Evolutionary conservation across 2,329 filamentous ascomycete genomes (phyloP).

Genomic region (Metarhizium brunneum): DNA sequence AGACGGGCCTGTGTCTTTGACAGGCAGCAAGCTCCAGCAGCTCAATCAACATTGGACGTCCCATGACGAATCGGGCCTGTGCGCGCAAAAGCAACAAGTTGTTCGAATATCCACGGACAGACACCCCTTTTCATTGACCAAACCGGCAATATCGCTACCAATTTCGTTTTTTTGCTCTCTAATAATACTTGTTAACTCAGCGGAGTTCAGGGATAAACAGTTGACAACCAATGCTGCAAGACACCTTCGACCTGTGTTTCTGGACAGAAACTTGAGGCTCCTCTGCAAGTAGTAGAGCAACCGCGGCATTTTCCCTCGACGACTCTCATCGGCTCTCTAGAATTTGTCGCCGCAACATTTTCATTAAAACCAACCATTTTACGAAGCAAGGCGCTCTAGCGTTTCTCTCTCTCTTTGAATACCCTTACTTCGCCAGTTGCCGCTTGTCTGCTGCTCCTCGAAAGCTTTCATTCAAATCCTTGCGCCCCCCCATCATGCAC

Average conservation of each 20-base stretch:
- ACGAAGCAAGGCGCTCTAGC: background rate
- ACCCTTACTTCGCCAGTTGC: background rate
- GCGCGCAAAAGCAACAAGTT: background rate
- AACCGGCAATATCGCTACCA: background rate
- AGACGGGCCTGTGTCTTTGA: background rate
- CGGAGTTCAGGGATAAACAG: background rate
- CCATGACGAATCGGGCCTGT: background rate
- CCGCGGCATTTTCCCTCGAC: background rate
- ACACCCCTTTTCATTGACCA: background rate
- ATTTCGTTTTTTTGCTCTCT: background rate
- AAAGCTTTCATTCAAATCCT: background rate
- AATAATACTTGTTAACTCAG: background rate
- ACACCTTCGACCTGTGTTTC: background rate
- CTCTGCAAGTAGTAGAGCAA: background rate
- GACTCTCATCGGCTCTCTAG: background rate
- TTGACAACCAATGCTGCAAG: background rate
- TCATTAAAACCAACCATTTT: background rate
- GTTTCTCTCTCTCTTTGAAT: background rate
- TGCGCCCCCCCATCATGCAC: conserved; percentile 6
- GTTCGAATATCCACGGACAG: background rate
- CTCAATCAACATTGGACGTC: background rate
- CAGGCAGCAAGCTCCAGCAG: background rate
- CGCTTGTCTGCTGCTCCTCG: background rate
- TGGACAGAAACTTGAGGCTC: background rate
- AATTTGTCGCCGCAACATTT: background rate